Evolutionary conservation across 169 alveolate species (phyloP), one percentile per base, ranked within the genome.

Genomic region (Plasmodium knowlesi): DNA sequence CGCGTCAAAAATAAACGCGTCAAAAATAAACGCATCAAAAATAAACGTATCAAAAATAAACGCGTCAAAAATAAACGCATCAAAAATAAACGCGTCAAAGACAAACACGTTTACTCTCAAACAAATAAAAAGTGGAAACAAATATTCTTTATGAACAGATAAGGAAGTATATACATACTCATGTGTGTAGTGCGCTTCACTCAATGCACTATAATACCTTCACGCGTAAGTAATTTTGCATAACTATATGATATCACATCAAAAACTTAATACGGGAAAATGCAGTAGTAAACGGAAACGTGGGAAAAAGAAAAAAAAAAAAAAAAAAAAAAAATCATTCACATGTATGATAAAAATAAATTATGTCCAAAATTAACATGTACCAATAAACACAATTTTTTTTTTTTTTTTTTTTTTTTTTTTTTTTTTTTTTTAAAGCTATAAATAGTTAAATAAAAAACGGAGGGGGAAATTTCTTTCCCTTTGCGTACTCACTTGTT

Each of bases 351-450:
- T 71, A 28, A 43, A 70, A 43, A 83, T 67, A 67, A 28, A 37
- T 81, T 41, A 73, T 39, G 28, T 37, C 57, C 10, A 84, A 84
- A 72, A 72, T 43, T 72, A 16, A 22, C 53, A 84, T 25, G 72
- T 73, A 43, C 70, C 19, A 73, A 73, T 83, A 84, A 84, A 71
- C 32, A 39, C 12, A 43, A 39, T 3, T 37, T 61, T 61, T 46
- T 57, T 32, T 61, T 82, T 82, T 61, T 82, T 83, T 81, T 46
- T 57, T 32, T 61, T 82, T 82, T 61, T 82, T 83, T 81, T 50
- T 50, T 67, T 83, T 83, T 83, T 83, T 83, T 67, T 32, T 67
- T 70, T 83, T 84, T 28, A 84, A 84, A 84, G 92, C 92, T 84
- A 84, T 39, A 72, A 84, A 72, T 72, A 70, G n/a, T 25, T 67